These are phyloP conservation scores for Boeremia exigua DNA, from an alignment of 2,329 filamentous ascomycete genomes.

Conservation along the genomic window DNA sequence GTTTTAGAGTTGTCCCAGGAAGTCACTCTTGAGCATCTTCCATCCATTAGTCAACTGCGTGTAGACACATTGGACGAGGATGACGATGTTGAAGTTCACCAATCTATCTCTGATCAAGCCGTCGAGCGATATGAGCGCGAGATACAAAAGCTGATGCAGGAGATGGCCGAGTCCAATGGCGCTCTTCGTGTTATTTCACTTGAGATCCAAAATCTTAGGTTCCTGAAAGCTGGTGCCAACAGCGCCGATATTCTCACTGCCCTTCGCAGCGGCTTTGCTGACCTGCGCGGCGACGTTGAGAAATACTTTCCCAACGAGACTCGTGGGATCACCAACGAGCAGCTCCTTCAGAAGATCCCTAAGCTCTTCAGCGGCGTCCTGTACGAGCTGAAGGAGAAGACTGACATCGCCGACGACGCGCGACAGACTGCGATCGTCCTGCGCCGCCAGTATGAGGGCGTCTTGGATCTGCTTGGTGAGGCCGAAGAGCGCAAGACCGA, in stretches of 20 bases:
- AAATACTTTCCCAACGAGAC: slow-evolving; percentile 49
- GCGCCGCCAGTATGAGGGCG: slow-evolving; percentile 40
- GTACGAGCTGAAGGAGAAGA: slow-evolving; percentile 42
- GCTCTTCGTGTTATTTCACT: slow-evolving; percentile 52
- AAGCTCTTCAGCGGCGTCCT: slow-evolving; percentile 48
- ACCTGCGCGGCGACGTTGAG: slow-evolving; percentile 50
- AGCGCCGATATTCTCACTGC: slow-evolving; percentile 46
- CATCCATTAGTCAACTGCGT: slow-evolving; percentile 31
- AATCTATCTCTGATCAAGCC: slow-evolving; percentile 45
- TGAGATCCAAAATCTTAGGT: slow-evolving; percentile 53
- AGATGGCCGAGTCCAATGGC: slow-evolving; percentile 49
- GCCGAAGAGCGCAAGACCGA: slow-evolving; percentile 44
- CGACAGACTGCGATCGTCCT: slow-evolving; percentile 48
- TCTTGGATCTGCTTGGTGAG: slow-evolving; percentile 37
- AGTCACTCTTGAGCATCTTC: slow-evolving; percentile 37
- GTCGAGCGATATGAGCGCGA: slow-evolving; percentile 48
- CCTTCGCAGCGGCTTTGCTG: slow-evolving; percentile 52
- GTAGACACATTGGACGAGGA: slow-evolving; percentile 34
- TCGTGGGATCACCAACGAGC: slow-evolving; percentile 46
- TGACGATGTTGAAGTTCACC: slow-evolving; percentile 26
- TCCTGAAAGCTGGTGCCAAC: slow-evolving; percentile 43
- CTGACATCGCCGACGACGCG: slow-evolving; percentile 34
- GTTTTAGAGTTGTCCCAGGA: slow-evolving; percentile 38
- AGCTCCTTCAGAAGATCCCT: slow-evolving; percentile 48
- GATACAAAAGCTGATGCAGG: slow-evolving; percentile 46